Base-by-base conservation (phyloP, 495 filamentous ascomycete species). In the Halenospora varia region DNA sequence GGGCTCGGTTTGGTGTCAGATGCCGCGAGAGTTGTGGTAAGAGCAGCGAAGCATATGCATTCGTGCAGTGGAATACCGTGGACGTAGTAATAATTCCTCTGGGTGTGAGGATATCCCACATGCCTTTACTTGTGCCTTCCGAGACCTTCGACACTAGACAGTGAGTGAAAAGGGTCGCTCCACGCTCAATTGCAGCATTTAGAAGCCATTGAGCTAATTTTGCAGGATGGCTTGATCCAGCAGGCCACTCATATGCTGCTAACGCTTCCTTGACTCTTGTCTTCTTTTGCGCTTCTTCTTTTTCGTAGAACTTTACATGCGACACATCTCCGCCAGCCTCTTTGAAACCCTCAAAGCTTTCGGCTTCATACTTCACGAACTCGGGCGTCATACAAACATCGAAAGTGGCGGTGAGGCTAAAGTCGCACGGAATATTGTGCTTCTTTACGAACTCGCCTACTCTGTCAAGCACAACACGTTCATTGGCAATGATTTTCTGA, bases 361-460 rank as follows among this genome's bases (percentile, higher is more conserved):
- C 54, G 10, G 66, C 66, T 55, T 67, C 64, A 54, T 67, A 67
- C 25, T 61, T 56, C 23, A 64, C 66, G 26, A 69, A 69, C 51
- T 69, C 66, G n/a, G 24, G 51, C 15, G 66, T 65, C 62, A 69
- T 47, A 48, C 66, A 69, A 10, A 67, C 66, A 41, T 69, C 66
- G 20, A 69, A 69, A 0, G 66, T 69, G 0, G 62, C 67, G 26
- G 65, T 63, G 8, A 65, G 59, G 55, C 67, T 66, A 55, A 69
- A 66, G 42, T 69, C 66, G 29, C 66, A 69, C 26, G 53, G 59
- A 2, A 69, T 57, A 1, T 61, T 48, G 24, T 69, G 52, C 22
- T 57, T 52, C 39, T 62, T 59, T 6, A 66, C 61, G 56, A 69
- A 66, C 24, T 67, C 65, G 49, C 53, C 56, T 2, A 67, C 41